Conservation (phyloP, 768 basidiomycete genomes). For the Termitomyces heimii region DNA sequence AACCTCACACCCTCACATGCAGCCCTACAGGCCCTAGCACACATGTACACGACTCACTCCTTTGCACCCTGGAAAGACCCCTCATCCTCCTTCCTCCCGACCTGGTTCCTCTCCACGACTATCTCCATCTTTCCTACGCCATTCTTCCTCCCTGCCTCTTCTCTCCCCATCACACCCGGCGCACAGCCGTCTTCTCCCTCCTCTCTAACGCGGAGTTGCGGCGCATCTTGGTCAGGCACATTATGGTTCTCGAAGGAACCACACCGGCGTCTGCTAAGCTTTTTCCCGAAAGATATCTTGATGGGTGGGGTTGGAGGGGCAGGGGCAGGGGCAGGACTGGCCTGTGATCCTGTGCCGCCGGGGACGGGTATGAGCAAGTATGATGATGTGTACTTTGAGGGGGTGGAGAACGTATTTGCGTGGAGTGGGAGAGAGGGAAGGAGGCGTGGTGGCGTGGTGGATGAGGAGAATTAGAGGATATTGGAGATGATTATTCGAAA, state of each 20-base stretch:
- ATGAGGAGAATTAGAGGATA: slow-evolving; percentile 41
- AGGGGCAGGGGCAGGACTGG: slow-evolving; percentile 45
- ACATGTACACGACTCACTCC: slow-evolving; percentile 83
- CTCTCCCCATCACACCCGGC: slow-evolving; percentile 28
- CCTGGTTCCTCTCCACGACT: slow-evolving; percentile 70
- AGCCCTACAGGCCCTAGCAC: slow-evolving; percentile 73
- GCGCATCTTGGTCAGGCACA: slow-evolving; percentile 64
- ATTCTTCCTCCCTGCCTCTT: slow-evolving; percentile 30
- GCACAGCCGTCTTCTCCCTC: slow-evolving; percentile 26
- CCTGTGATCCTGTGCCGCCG: slow-evolving; percentile 88
- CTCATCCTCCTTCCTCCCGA: slow-evolving; percentile 40
- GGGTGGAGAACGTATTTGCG: slow-evolving; percentile 45
- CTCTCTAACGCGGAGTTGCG: slow-evolving; percentile 36
- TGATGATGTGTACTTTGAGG: slow-evolving; percentile 69
- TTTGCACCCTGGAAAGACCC: slow-evolving; percentile 79
- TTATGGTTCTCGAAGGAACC: slow-evolving; percentile 67
- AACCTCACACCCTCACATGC: slow-evolving; percentile 35
- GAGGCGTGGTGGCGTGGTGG: slow-evolving; percentile 15
- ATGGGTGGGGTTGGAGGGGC: too few species aligned
- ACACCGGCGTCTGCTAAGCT: slow-evolving; percentile 56
- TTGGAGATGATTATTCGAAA: slow-evolving; percentile 58
- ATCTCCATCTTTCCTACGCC: slow-evolving; percentile 33
- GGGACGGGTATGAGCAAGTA: slow-evolving; percentile 52
- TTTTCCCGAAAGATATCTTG: slow-evolving; percentile 58
- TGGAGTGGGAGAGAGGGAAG: slow-evolving; percentile 23